Percentiles rank a stretch among this genome's conserved stretches.
These are phyloP conservation scores for Pseudocercospora musae DNA, from an alignment of 2,329 filamentous ascomycete species.

Conservation along the genomic window DNA sequence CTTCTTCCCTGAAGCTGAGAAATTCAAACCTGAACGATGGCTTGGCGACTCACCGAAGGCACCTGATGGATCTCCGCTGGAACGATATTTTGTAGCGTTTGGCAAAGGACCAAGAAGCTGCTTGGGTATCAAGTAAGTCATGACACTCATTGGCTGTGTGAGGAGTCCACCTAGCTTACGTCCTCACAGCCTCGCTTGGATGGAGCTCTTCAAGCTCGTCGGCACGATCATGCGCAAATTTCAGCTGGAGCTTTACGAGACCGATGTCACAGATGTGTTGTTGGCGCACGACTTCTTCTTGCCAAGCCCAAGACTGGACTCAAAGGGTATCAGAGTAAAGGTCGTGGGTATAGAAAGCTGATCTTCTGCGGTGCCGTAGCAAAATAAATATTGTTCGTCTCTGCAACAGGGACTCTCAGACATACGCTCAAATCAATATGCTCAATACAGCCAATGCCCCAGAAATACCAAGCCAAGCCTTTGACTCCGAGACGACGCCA, in stretches of 20 bases:
- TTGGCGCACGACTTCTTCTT: slow-evolving; percentile 23
- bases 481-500: not conserved
- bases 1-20: slow-evolving; percentile 32
- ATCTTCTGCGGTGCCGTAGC: not conserved
- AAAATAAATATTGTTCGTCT: not conserved
- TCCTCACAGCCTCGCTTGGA: slow-evolving; percentile 22
- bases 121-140: slow-evolving; percentile 28
- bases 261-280: slow-evolving; percentile 17
- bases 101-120: slow-evolving; percentile 35
- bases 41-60: slow-evolving; percentile 25
- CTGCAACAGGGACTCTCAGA: not conserved
- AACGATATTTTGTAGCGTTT: slow-evolving; percentile 39
- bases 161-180: not conserved
- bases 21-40: slow-evolving; percentile 38
- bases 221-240: slow-evolving; percentile 22
- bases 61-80: slow-evolving; percentile 16
- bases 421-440: not conserved
- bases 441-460: not conserved
- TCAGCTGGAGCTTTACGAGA: slow-evolving; percentile 24
- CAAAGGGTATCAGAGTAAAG: slow-evolving; percentile 22
- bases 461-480: not conserved
- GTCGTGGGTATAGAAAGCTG: slow-evolving; percentile 15
- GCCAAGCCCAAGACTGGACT: slow-evolving; percentile 23
- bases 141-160: not conserved
- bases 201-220: slow-evolving; percentile 26